A percentile compares a stretch with the other conserved stretches of the same genome.
Conservation (phyloP, 768 basidiomycete genomes). For the Tricholoma saponaceum region DNA sequence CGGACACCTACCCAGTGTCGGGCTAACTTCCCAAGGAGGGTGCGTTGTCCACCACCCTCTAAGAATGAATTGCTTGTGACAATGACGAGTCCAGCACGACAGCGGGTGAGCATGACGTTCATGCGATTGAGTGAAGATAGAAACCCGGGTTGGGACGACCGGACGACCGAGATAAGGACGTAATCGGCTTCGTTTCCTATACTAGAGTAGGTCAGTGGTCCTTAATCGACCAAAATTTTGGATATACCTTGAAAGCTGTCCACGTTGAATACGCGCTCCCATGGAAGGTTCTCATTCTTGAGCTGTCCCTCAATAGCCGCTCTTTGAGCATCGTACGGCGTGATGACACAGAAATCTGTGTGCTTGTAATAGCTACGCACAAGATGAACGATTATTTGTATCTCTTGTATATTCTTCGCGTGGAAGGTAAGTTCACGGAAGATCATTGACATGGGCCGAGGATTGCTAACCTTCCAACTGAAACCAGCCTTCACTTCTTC, state of each 20-base stretch:
- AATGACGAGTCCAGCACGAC: conserved; percentile 42
- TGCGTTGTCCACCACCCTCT: conserved; percentile 23
- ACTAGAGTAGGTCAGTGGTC: background rate
- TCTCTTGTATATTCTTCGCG: conserved; percentile 39
- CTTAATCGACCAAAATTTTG: background rate
- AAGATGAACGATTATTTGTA: conserved; percentile 35
- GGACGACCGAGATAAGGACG: conserved; percentile 48
- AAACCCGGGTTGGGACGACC: conserved; percentile 43
- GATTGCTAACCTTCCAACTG: conserved; percentile 39
- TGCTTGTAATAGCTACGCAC: conserved; percentile 36
- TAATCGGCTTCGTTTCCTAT: conserved; percentile 50
- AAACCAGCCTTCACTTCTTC: conserved; percentile 31
- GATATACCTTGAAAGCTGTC: conserved; percentile 50
- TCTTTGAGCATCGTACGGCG: conserved; percentile 53
- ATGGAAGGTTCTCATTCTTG: conserved; percentile 29
- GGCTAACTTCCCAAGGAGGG: conserved; percentile 40
- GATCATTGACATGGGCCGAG: background rate
- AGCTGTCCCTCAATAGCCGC: conserved; percentile 34
- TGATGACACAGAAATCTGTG: conserved; percentile 42
- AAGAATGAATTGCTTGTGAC: conserved; percentile 43
- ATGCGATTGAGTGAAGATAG: conserved; percentile 38
- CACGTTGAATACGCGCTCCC: conserved; percentile 45
- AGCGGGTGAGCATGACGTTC: conserved; percentile 54
- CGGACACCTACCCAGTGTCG: conserved; percentile 18
- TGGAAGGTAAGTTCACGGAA: background rate